Base-by-base conservation (phyloP, 495 filamentous ascomycete species). In the Recurvomyces mirabilis region DNA sequence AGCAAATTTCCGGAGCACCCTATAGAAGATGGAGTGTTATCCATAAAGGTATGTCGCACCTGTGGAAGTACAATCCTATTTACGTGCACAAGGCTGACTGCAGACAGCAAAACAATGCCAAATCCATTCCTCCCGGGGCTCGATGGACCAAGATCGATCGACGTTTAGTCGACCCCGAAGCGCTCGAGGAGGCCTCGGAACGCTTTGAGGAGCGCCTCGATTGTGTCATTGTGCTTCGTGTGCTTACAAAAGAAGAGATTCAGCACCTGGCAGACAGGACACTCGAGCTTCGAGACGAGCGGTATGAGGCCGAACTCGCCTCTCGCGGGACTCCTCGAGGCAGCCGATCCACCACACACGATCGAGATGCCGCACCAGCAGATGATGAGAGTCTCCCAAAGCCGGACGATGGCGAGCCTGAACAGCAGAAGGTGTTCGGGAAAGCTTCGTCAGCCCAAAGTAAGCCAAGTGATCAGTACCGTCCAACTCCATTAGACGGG, bases 81-180 rank as follows among this genome's bases (percentile, higher is more conserved):
- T 17, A 19, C 15, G 6, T 9, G n/a, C 7, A 10, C 28, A 20
- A 39, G 14, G 34, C 43, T 9, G 9, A 9, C 9, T 30, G 41
- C 78, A 84, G 61, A 55, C 53, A 15, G 46, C 41, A n/a, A n/a
- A n/a, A n/a, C n/a, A n/a, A n/a, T 9, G 51, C 55, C 37, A 67
- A 78, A 47, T 75, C 77, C 17, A 83, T 88, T 41, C 85, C 85
- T 4, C 66, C 77, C 0, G 80, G 77, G 23, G 85, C 85, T 4
- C 71, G 84, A 31, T 93, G 85, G 85, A 93, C 85, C 28, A 93
- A 88, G 68, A 83, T 93, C 56, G 81, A 78, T 60, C 73, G 85
- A 20, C 73, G 78, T 41, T 68, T 88, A 41, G 85, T 93, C 53
- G 91, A 86, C 52, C 84, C 85, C 0, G 81, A 78, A 43, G 84